Conservation (phyloP, 2,329 filamentous ascomycete genomes). For the Trichoderma semiorbis region DNA sequence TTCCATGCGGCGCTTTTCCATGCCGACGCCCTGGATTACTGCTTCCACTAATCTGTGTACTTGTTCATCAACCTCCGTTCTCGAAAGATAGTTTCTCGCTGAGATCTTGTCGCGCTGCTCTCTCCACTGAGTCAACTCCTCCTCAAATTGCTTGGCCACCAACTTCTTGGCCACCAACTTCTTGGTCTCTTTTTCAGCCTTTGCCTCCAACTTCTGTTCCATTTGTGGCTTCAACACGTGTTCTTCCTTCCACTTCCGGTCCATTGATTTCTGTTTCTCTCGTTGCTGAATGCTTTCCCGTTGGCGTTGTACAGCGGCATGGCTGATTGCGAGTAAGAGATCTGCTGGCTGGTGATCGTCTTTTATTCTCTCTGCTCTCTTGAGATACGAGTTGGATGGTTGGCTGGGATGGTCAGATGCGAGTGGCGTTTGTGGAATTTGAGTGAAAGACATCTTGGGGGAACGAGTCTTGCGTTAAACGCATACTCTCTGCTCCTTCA, state of each 20-base stretch:
- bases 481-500: neutral
- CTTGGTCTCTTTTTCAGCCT: neutral
- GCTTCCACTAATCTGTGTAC: neutral
- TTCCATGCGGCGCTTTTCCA: neutral
- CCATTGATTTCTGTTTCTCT: neutral
- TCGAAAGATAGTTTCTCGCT: neutral
- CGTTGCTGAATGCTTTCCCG: neutral
- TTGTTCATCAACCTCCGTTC: constrained; percentile 1
- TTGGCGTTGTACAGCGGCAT: neutral
- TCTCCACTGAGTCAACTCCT: neutral
- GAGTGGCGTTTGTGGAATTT: neutral
- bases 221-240: neutral
- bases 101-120: neutral
- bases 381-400: too few species aligned
- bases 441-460: neutral
- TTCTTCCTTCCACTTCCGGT: neutral
- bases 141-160: neutral
- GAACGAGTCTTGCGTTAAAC: too few species aligned
- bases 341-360: neutral
- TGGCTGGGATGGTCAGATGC: neutral
- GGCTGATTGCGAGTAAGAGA: neutral
- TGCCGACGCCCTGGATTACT: neutral
- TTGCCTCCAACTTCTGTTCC: neutral
- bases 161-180: neutral
- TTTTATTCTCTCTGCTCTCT: neutral